Evolutionary conservation across 2,329 filamentous ascomycete genomes (phyloP).

Genomic region (Magnaporthiopsis rhizophila): DNA sequence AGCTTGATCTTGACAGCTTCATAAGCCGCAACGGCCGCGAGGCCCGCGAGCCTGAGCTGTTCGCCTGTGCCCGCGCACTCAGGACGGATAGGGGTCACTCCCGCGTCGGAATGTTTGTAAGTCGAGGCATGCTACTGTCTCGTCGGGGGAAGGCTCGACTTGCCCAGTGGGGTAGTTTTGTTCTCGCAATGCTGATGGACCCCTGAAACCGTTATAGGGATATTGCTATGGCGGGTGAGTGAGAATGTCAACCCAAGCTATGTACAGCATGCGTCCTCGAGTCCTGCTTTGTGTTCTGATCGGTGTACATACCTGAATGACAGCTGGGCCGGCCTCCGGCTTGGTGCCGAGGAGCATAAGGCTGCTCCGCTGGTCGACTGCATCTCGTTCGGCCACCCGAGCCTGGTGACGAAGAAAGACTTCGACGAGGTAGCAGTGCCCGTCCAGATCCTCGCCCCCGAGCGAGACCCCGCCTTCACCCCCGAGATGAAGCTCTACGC

Average conservation of each 20-base stretch:
- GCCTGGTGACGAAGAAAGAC: slow-evolving; percentile 32
- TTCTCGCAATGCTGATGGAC: no score
- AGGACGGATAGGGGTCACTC: slow-evolving; percentile 20
- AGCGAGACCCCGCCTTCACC: slow-evolving; percentile 34
- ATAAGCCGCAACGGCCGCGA: slow-evolving; percentile 26
- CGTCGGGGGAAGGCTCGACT: no score
- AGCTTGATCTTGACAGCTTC: slow-evolving; percentile 30
- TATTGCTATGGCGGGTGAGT: slow-evolving; percentile 38
- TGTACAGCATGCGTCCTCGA: no score
- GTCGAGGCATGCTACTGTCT: no score
- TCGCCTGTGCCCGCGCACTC: slow-evolving; percentile 27
- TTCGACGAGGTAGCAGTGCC: slow-evolving; percentile 37
- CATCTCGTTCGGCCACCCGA: slow-evolving; percentile 36
- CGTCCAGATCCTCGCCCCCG: slow-evolving; percentile 41
- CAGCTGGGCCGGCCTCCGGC: slow-evolving; percentile 37
- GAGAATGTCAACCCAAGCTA: no score
- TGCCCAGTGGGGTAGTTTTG: no score
- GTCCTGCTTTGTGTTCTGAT: no score
- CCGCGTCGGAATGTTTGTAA: slow-evolving; percentile 31
- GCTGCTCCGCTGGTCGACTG: slow-evolving; percentile 34
- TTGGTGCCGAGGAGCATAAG: slow-evolving; percentile 26
- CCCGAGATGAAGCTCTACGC: slow-evolving; percentile 36
- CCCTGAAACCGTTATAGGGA: slow-evolving; percentile 12
- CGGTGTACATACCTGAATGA: no score
- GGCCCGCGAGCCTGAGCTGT: slow-evolving; percentile 29